A percentile compares a stretch with the other conserved stretches of the same genome.
Evolutionary conservation across 305 asterid genomes (phyloP).

Genomic region (Vinca major): DNA sequence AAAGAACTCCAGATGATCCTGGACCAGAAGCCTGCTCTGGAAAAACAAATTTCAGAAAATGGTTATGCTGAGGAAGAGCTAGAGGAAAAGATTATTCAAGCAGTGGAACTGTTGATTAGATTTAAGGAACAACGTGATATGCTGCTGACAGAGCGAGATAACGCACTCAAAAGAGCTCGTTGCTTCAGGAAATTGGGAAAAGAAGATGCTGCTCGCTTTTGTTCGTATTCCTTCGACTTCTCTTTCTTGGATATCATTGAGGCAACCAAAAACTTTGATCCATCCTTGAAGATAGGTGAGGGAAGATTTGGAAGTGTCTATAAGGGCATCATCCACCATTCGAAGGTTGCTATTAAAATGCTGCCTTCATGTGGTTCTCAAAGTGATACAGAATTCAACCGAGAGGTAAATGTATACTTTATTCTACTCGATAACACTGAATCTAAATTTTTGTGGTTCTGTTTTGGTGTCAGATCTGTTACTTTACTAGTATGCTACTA

Average conservation of each 20-base stretch:
- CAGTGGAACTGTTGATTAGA: constrained; percentile 64
- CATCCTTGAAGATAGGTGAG: constrained; percentile 68
- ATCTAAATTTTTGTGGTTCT: neutral
- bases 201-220: constrained; percentile 30
- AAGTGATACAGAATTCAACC: constrained; percentile 62
- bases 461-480: neutral
- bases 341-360: constrained; percentile 79
- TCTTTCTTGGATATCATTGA: constrained; percentile 65
- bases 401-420: constrained; percentile 37
- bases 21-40: constrained; percentile 47
- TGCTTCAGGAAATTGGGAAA: constrained; percentile 31
- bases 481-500: neutral
- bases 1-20: constrained; percentile 42
- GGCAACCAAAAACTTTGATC: constrained; percentile 65
- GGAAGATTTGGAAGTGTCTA: constrained; percentile 72
- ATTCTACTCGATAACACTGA: neutral
- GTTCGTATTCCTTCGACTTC: constrained; percentile 41
- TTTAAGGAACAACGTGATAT: constrained; percentile 68
- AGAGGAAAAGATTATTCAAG: constrained; percentile 79
- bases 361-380: constrained; percentile 62
- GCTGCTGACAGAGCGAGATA: constrained; percentile 55
- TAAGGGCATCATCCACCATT: constrained; percentile 51
- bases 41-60: constrained; percentile 48
- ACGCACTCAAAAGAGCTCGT: constrained; percentile 41
- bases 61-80: constrained; percentile 60